Conservation (phyloP, 1,284 basidiomycete genomes). For the Pholiota adiposa region DNA sequence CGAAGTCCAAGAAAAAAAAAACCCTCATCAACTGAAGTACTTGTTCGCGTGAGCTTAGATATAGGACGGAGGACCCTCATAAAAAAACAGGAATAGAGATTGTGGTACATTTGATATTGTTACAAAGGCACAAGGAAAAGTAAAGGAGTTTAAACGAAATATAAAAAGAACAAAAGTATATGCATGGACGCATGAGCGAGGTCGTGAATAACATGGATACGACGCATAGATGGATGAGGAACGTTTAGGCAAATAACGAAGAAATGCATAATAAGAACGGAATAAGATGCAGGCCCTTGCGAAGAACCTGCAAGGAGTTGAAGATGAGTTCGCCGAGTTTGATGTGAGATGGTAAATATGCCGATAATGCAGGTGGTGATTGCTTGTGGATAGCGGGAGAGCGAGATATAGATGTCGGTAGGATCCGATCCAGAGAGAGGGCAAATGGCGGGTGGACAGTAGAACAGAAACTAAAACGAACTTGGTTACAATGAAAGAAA, state of each 20-base stretch:
- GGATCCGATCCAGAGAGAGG: background rate
- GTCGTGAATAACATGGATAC: conserved; percentile 3
- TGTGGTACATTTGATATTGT: conserved; percentile 5
- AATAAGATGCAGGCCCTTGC: background rate
- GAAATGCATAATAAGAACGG: background rate
- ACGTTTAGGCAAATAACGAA: background rate
- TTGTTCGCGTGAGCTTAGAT: too few relatives aligned
- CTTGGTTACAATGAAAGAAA: conserved; percentile 5
- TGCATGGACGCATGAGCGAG: background rate
- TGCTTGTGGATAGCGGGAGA: conserved; percentile 11
- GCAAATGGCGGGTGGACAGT: background rate
- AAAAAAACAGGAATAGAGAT: background rate
- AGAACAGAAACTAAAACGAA: background rate
- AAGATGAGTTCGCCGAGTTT: background rate
- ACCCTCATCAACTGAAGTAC: too few relatives aligned
- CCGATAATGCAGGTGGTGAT: conserved; percentile 9
- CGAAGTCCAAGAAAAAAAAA: too few relatives aligned
- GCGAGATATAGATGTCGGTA: conserved; percentile 6
- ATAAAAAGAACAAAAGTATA: background rate
- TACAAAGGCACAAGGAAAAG: background rate
- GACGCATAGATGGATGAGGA: background rate
- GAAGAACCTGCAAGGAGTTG: background rate
- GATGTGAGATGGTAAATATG: conserved; percentile 14
- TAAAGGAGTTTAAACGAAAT: background rate
- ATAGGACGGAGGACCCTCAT: too few relatives aligned